Evolutionary conservation across 2,329 filamentous ascomycete genomes (phyloP), one percentile per base, ranked within the genome.

Genomic region (Venturia oleaginea): DNA sequence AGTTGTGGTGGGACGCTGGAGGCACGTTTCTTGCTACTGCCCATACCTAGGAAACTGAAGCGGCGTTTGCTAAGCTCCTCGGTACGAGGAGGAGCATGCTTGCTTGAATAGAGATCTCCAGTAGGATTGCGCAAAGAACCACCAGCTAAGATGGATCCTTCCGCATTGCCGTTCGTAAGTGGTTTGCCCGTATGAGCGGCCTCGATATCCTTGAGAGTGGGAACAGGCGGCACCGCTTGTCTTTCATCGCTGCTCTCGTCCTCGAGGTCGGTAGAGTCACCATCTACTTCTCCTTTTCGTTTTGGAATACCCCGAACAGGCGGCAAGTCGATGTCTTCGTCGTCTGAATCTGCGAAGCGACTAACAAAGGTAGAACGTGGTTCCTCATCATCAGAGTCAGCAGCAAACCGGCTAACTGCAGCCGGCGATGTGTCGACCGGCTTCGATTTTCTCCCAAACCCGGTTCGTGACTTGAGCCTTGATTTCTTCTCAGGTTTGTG

Each of bases 391-490:
- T 91, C 88, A 70, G 88, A 91, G 69, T 91, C 87, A 0, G n/a
- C 55, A 3, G 79, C 84, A 69, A 91, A 89, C 0, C 88, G 85
- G 37, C 54, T 59, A 19, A 30, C 32, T 22, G 24, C 2, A 86
- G 38, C 72, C 75, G 70, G 6, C 83, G 84, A 4, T 70, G 69
- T 22, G 67, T 69, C 19, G 67, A 71, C 27, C 66, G 71, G 37
- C 77, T 15, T 76, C 76, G 2, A 83, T 81, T 42, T 88, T 91
- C 88, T 70, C 88, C 90, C 1, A 88, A 91, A 70, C 90, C 87
- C 0, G 4, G 38, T 24, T 2, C 40, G 57, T 86, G 73, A 80
- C 66, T 75, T 77, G 70, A 76, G 75, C 17, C 66, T 67, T 2
- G 69, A 68, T 38, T 71, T 61, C 27, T 60, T 61, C 42, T 61